Evolutionary conservation across 108 stramenopile genomes (phyloP), one percentile per base, ranked within the genome.

Genomic region (Fistulifera pelliculosa): DNA sequence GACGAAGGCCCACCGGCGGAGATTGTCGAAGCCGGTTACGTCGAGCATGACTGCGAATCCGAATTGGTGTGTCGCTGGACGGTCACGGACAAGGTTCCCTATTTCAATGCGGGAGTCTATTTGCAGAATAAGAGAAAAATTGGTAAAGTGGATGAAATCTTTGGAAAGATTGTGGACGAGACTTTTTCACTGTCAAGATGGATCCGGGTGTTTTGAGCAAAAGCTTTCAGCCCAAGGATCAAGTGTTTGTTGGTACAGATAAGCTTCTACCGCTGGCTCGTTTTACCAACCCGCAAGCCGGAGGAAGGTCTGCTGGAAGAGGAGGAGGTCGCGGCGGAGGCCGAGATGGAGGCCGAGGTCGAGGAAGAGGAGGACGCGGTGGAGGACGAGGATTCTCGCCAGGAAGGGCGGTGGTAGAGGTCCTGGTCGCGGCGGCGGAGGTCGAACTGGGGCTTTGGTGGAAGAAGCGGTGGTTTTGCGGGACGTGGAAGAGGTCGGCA

Each of bases 81-180:
- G 3, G 45, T 96, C 56, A 14, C 61, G 15, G 82, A 87, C 40
- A 94, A 88, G 71, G 85, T 98, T 18, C 98, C 98, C 0, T 96
- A 98, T 65, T 98, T 98, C 80, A 98, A 98, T 63, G 98, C 98
- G 25, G 94, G 93, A 3, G 73, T 96, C 21, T 98, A 90, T 72
- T 82, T 98, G n/a, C 93, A 98, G 60, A 98, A 98, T 72, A 96
- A 96, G 64, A 83, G 85, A 45, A 91, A 94, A 65, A 90, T 98
- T 48, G 98, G 98, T 24, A 98, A 98, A 61, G 90, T 98, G 17
- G 98, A 98, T 65, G 98, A 98, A 62, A 93, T 98, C 54, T 79
- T 98, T 27, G 98, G 98, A 6, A 93, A 94, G 49, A 45, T 45
- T 45, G 80, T 94, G 16, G 68, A 93, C 52, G 71, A 94, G 47